These are phyloP conservation scores for Phytopythium oedochilum DNA, from an alignment of 352 stramenopile genomes.

Conservation along the genomic window DNA sequence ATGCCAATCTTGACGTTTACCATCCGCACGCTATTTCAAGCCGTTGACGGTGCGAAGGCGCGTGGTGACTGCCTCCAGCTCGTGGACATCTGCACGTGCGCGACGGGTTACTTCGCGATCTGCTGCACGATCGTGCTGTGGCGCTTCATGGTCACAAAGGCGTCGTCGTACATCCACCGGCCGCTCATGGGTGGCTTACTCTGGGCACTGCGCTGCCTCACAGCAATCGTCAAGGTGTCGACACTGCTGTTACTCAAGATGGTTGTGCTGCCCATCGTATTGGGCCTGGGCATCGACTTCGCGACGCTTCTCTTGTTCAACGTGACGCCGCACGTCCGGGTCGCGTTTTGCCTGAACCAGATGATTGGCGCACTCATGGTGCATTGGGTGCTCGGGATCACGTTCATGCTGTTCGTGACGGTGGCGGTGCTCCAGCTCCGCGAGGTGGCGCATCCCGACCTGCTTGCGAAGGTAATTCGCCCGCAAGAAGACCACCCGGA, in stretches of 20 bases:
- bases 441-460: slow-evolving; percentile 94
- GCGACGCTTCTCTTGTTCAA: slow-evolving; percentile 90
- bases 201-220: slow-evolving; percentile 77
- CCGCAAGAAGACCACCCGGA: slow-evolving; percentile 96
- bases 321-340: slow-evolving; percentile 61
- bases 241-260: slow-evolving; percentile 97
- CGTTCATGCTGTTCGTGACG: slow-evolving; percentile 97
- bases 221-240: slow-evolving; percentile 92
- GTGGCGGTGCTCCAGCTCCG: slow-evolving; percentile 94
- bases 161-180: slow-evolving; percentile 80
- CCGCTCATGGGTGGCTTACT: slow-evolving; percentile 75
- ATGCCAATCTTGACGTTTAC: slow-evolving; percentile 32
- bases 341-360: slow-evolving; percentile 78
- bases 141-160: slow-evolving; percentile 80
- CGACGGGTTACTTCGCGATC: slow-evolving; percentile 76
- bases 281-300: slow-evolving; percentile 93
- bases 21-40: slow-evolving; percentile 46
- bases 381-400: slow-evolving; percentile 97
- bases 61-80: slow-evolving; percentile 79
- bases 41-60: slow-evolving; percentile 50
- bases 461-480: slow-evolving; percentile 84
- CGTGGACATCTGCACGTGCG: slow-evolving; percentile 80
- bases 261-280: slow-evolving; percentile 93
- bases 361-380: slow-evolving; percentile 92
- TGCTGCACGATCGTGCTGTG: slow-evolving; percentile 83